phyloP scores from a whole-genome alignment of 2,329 filamentous ascomycete genomes.

The Anthostomella pinea region DNA sequence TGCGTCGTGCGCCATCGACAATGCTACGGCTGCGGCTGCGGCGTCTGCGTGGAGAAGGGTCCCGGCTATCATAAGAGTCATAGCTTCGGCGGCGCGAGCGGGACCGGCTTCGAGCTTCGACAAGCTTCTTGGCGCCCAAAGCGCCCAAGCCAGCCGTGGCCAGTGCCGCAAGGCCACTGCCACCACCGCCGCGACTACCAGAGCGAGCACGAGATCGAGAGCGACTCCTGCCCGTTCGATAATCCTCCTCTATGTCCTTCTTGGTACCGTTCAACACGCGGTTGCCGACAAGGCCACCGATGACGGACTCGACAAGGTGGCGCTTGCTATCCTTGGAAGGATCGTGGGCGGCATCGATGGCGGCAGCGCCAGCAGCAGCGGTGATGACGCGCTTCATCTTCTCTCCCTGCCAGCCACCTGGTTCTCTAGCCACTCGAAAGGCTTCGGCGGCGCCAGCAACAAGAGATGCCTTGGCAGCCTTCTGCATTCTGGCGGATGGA shows the following conservation, averaged over 20 bases:
- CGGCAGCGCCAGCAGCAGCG: constrained; percentile 79
- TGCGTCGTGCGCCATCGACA: constrained; percentile 60
- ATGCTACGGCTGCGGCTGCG: constrained; percentile 63
- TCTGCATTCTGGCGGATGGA: constrained; percentile 63
- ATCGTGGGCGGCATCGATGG: constrained; percentile 76
- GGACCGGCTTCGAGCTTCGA: constrained; percentile 48
- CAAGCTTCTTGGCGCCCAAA: constrained; percentile 59
- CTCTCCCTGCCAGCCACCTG: constrained; percentile 83
- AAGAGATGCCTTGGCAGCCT: constrained; percentile 87
- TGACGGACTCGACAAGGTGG: constrained; percentile 79
- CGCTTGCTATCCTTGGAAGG: constrained; percentile 74
- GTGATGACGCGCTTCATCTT: constrained; percentile 92
- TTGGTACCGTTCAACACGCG: constrained; percentile 78
- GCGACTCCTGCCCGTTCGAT: constrained; percentile 59
- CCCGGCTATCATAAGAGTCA: constrained; percentile 46
- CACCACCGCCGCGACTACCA: constrained; percentile 43
- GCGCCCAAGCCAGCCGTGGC: constrained; percentile 62
- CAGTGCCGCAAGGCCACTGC: constrained; percentile 57
- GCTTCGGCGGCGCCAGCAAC: constrained; percentile 89
- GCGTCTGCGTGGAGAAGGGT: constrained; percentile 38
- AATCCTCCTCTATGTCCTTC: constrained; percentile 62
- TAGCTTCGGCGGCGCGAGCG: constrained; percentile 52
- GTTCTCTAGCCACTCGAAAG: constrained; percentile 84
- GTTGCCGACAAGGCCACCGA: constrained; percentile 84
- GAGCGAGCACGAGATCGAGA: constrained; percentile 67